Conservation (phyloP, 1,139 yeast species). For the Pichia sp. region DNA sequence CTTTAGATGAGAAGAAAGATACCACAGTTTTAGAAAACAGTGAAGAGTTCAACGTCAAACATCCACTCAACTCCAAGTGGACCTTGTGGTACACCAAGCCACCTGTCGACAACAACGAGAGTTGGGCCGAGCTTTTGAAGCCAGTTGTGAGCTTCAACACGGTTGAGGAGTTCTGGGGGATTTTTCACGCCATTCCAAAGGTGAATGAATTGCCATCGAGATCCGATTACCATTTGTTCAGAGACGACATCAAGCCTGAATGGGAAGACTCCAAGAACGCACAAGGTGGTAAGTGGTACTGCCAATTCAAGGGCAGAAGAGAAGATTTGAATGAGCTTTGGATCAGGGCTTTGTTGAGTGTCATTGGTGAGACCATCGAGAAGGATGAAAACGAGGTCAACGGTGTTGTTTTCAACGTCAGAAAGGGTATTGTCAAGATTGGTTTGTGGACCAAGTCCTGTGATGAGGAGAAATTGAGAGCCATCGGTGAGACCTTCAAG, state of each 20-base stretch:
- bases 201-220: conserved; percentile 88
- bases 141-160: conserved; percentile 89
- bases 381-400: conserved; percentile 69
- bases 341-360: conserved; percentile 86
- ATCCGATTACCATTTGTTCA: conserved; percentile 94
- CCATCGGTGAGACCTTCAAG: conserved; percentile 84
- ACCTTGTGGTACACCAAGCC: conserved; percentile 98
- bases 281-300: conserved; percentile 94
- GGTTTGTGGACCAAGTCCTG: conserved; percentile 92
- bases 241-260: conserved; percentile 93
- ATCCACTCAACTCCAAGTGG: conserved; percentile 91
- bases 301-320: conserved; percentile 62
- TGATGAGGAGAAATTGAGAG: conserved; percentile 49
- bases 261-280: conserved; percentile 94
- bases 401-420: conserved; percentile 88
- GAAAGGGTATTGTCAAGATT: conserved; percentile 78
- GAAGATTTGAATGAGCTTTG: conserved; percentile 81
- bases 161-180: conserved; percentile 99
- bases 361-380: conserved; percentile 94
- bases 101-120: conserved; percentile 68
- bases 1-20: conserved; percentile 38
- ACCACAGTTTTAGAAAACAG: conserved; percentile 61
- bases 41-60: conserved; percentile 75
- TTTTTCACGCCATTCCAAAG: conserved; percentile 87
- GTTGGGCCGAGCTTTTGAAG: conserved; percentile 91